Evolutionary conservation across 139 green algal species (phyloP).

Genomic region (Spirogloea muscicola): DNA sequence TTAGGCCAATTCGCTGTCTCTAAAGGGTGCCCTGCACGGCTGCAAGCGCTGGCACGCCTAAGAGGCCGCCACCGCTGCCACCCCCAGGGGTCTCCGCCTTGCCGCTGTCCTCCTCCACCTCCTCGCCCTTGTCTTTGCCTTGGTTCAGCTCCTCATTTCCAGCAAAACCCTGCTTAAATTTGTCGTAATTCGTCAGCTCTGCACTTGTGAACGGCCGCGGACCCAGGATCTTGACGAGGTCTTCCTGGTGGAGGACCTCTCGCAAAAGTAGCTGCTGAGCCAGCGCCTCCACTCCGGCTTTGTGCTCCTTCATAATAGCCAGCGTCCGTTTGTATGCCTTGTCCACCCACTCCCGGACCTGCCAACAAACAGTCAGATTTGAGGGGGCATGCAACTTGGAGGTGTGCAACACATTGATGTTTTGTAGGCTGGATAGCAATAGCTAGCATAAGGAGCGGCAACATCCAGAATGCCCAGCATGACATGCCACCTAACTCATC

Average conservation of each 20-base stretch:
- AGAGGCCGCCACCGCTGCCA: background rate
- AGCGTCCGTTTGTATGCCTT: conserved; percentile 79
- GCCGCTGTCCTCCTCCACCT: conserved; percentile 20
- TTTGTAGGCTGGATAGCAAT: too few species aligned
- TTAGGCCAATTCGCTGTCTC: too few species aligned
- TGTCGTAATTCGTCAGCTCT: conserved; percentile 97
- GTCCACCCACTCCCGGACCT: conserved; percentile 83
- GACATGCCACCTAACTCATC: too few species aligned
- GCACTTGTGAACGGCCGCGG: conserved; percentile 72
- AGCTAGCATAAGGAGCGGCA: too few species aligned
- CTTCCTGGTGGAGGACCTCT: conserved; percentile 81
- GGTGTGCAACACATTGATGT: too few species aligned
- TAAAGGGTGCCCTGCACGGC: too few species aligned
- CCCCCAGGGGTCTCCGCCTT: background rate
- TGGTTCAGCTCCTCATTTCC: conserved; percentile 15
- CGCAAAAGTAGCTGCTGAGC: conserved; percentile 64
- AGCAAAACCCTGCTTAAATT: conserved; percentile 59
- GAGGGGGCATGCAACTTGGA: too few species aligned
- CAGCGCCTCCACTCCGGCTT: conserved; percentile 74
- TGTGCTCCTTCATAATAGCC: conserved; percentile 77
- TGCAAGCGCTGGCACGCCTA: conserved; percentile 14
- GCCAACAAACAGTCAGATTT: too few species aligned
- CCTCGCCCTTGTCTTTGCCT: background rate
- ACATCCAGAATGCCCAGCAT: too few species aligned
- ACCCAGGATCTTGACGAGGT: conserved; percentile 86